Base-by-base conservation (phyloP, 192 early-diverging fungal species). In the Coemansia sp. region DNA sequence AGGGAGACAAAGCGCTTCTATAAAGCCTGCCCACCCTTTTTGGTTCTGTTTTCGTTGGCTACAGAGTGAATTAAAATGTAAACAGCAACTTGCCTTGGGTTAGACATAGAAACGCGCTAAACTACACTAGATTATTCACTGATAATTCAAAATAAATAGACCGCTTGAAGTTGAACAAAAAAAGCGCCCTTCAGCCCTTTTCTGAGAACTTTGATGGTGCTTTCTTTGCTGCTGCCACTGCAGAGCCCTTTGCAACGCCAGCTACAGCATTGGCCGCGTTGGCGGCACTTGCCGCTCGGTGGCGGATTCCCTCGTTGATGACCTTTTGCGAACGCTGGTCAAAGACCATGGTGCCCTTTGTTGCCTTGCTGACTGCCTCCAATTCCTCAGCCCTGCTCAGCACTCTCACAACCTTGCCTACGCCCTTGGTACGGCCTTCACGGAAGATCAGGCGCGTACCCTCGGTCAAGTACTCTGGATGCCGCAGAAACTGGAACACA, bases 381-480 rank as follows among this genome's bases (percentile, higher is more conserved):
- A n/a, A 36, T 21, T 80, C 72, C 44, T 80, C 72, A 0, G 56
- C 44, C 15, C 60, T 62, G 10, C n/a, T 38, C 44, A 80, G 32
- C 6, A 75, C 56, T 10, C 72, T 55, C 1, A 83, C 75, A 9
- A 96, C 90, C 67, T 93, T 93, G 50, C 94, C 94, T 5, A 94
- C 87, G 17, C 93, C 93, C 77, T 95, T 94, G 15, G 94, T 97
- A 15, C 91, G 86, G 0, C 90, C 86, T 60, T 90, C 88, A 64
- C 88, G 85, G 70, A 90, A 90, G 19, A 90, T 83, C 58, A 89
- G 63, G n/a, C 84, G 72, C 27, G 81, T 64, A 27, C 85, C 87
- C 12, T 80, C 60, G n/a, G 72, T 66, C 17, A 90, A 57, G 42
- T 83, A 89, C 38, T 88, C 88, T 1, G 94, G 93, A 36, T 88